phyloP scores from a whole-genome alignment of 2,329 filamentous ascomycete species.

The Trichoderma atroviride region DNA sequence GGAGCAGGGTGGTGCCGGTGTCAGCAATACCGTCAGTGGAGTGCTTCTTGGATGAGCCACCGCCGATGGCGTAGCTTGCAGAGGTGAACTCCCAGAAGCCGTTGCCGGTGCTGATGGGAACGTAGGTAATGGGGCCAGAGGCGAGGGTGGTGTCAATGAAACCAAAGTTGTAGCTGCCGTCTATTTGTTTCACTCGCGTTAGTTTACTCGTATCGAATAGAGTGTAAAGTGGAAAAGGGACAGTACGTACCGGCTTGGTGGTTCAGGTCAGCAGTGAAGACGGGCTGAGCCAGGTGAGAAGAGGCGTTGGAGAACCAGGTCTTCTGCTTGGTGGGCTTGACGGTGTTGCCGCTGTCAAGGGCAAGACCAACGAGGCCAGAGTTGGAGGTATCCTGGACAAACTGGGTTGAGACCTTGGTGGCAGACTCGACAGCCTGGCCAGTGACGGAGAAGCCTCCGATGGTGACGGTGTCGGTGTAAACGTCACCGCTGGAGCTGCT shows the following conservation, averaged over 20 bases:
- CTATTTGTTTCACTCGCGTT: slow-evolving; percentile 27
- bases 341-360: slow-evolving; percentile 48
- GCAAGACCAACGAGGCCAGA: slow-evolving; percentile 50
- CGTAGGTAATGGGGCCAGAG: slow-evolving; percentile 62
- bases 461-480: slow-evolving; percentile 46
- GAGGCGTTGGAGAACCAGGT: slow-evolving; percentile 47
- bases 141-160: slow-evolving; percentile 67
- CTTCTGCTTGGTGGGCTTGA: slow-evolving; percentile 44
- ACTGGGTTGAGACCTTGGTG: slow-evolving; percentile 44
- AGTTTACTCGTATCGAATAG: background rate
- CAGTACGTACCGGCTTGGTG: slow-evolving; percentile 41
- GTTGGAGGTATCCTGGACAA: slow-evolving; percentile 46
- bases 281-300: slow-evolving; percentile 30
- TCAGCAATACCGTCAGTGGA: slow-evolving; percentile 57
- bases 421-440: slow-evolving; percentile 50
- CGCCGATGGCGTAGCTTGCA: slow-evolving; percentile 32
- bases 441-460: slow-evolving; percentile 47
- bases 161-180: slow-evolving; percentile 75
- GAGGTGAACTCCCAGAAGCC: slow-evolving; percentile 62
- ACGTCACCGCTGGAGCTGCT: slow-evolving; percentile 48
- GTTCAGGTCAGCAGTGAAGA: slow-evolving; percentile 72
- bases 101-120: slow-evolving; percentile 60
- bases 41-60: slow-evolving; percentile 30
- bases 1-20: slow-evolving; percentile 64
- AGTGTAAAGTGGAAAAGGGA: slow-evolving; percentile 36